phyloP scores from a whole-genome alignment of 768 basidiomycete species.

The Amanita exitialis region DNA sequence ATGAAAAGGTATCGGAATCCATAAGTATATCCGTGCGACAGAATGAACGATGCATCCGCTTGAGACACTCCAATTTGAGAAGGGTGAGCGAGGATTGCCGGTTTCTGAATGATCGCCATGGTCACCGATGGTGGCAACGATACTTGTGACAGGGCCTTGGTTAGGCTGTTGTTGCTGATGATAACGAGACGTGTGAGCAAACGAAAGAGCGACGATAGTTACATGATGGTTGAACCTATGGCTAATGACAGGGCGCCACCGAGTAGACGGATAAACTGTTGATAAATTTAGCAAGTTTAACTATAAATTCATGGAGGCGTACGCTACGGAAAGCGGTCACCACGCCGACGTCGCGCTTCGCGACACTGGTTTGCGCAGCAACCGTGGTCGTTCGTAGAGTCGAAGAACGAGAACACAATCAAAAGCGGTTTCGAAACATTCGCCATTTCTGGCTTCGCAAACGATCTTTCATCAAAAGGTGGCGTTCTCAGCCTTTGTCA shows the following conservation, averaged over 20 bases:
- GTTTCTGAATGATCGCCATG: neutral
- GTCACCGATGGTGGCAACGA: no score
- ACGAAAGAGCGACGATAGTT: neutral
- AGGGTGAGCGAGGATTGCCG: neutral
- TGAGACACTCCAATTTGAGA: neutral
- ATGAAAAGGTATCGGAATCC: neutral
- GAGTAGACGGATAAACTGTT: neutral
- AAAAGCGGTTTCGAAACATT: neutral
- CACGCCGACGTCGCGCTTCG: neutral
- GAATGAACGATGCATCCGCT: neutral
- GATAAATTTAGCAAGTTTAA: neutral
- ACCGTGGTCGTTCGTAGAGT: neutral
- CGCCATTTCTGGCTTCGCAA: neutral
- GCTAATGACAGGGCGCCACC: neutral
- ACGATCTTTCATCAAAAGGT: no score
- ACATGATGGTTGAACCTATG: neutral
- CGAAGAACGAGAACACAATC: neutral
- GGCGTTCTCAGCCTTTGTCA: slow-evolving; percentile 60
- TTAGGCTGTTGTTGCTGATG: no score
- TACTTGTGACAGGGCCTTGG: no score
- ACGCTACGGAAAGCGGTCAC: slow-evolving; percentile 1
- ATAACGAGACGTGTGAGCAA: no score
- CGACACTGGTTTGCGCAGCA: neutral
- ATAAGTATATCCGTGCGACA: neutral
- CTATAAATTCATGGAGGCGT: neutral